Evolutionary conservation across 176 grass and related monocot species (phyloP), one percentile per base, ranked within the genome.

Genomic region (Pontederia paniculata): DNA sequence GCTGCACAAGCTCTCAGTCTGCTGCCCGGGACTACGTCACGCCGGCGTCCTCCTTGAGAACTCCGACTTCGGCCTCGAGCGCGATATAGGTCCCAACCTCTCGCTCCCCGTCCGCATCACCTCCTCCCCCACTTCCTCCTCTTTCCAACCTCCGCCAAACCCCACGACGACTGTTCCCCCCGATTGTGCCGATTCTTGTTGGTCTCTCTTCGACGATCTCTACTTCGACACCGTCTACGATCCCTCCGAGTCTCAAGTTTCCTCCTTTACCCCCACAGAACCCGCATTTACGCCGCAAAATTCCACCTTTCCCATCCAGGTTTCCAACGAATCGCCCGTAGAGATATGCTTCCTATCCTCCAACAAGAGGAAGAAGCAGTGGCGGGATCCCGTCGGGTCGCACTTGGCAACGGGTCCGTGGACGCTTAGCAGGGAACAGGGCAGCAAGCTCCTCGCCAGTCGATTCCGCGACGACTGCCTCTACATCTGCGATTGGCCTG

Each of bases 401-500:
- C 90, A 96, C 72, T 66, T 96, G 70, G 90, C 90, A 47, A 68
- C 70, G 18, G 90, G 85, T 3, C 69, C 76, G 0, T 76, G 90
- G 90, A 78, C 79, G 19, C 77, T 96, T 10, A 96, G 85, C 67
- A 70, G 90, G 1, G 90, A 96, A 58, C 90, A 86, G 47, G 85
- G 90, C 12, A 89, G 72, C 76, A 96, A 96, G 67, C 74, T 96
- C 12, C 77, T 96, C 0, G 90, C 90, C 10, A 86, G 85, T 63
- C 76, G 90, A 5, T 96, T 96, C 72, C 76, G 85, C n/a, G 78
- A 70, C n/a, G 90, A 96, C 67, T 76, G 71, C 23, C 80, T 96
- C 15, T 96, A 96, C 79, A 85, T 96, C 17, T 96, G 85, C 59
- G 78, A 96, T 42, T 96, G 85, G 90, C 90, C 90, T 0, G 85